Conservation (phyloP, 345 rosid genomes). For the Pistacia atlantica region DNA sequence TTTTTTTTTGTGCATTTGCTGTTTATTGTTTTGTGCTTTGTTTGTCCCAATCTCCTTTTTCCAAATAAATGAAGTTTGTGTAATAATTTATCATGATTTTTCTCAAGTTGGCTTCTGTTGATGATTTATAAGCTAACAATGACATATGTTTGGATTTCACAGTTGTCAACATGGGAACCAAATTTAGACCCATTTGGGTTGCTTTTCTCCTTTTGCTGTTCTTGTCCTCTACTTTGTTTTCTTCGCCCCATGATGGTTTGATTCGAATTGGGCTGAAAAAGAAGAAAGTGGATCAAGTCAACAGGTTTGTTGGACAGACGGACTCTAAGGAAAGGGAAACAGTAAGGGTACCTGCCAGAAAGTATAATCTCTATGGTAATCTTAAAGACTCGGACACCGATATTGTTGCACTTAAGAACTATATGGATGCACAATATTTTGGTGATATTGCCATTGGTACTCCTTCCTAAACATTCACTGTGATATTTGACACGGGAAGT, state of each 20-base stretch:
- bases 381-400: constrained; percentile 54
- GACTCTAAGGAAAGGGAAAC: constrained; percentile 45
- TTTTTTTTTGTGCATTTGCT: too few species aligned
- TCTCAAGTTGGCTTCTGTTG: background rate
- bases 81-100: background rate
- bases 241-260: constrained; percentile 50
- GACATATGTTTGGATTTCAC: constrained; percentile 4
- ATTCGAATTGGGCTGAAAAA: constrained; percentile 72
- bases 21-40: too few species aligned
- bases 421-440: constrained; percentile 90
- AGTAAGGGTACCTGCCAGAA: constrained; percentile 29
- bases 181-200: constrained; percentile 24
- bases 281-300: constrained; percentile 59
- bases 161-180: constrained; percentile 39
- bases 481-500: constrained; percentile 91
- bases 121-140: constrained; percentile 5
- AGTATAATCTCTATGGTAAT: constrained; percentile 38
- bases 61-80: background rate
- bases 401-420: constrained; percentile 66
- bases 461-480: constrained; percentile 86
- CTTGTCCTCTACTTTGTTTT: constrained; percentile 37
- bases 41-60: background rate
- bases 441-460: constrained; percentile 90
- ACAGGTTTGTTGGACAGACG: constrained; percentile 47
- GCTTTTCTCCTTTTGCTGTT: constrained; percentile 35